phyloP scores from a whole-genome alignment of 176 grass and related monocot genomes.

The Leersia perrieri region DNA sequence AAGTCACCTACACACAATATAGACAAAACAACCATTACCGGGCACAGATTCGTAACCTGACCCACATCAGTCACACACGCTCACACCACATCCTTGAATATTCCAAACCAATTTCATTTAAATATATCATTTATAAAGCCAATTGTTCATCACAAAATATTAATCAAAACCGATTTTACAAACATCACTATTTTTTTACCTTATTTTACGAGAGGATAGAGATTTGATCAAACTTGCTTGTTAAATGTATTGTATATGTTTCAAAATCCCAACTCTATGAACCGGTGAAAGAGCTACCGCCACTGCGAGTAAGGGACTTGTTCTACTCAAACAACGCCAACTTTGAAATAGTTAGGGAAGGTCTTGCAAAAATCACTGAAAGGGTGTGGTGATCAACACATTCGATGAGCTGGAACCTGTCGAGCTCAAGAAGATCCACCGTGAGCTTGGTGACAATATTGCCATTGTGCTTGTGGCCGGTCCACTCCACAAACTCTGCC shows the following conservation, averaged over 20 bases:
- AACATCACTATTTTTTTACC: too few relatives aligned
- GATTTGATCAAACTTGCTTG: too few relatives aligned
- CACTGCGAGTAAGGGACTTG: constrained; percentile 32
- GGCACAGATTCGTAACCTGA: too few relatives aligned
- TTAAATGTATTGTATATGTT: neutral
- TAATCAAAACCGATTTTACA: too few relatives aligned
- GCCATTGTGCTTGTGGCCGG: neutral
- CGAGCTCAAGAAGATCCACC: constrained; percentile 15
- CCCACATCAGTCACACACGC: too few relatives aligned
- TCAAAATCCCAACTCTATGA: neutral
- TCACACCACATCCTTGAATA: too few relatives aligned
- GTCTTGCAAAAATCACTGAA: neutral
- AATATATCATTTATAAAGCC: too few relatives aligned
- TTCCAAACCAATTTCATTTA: too few relatives aligned
- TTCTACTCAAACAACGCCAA: neutral
- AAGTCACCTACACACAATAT: too few relatives aligned
- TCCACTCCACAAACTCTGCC: constrained; percentile 38
- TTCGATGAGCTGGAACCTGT: neutral
- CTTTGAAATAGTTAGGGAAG: neutral
- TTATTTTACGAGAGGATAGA: too few relatives aligned
- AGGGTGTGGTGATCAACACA: constrained; percentile 32
- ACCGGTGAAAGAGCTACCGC: constrained; percentile 35
- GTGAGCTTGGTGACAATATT: neutral
- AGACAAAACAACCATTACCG: too few relatives aligned
- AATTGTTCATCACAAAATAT: too few relatives aligned